Percentiles rank a stretch among this genome's conserved stretches.
phyloP scores from a whole-genome alignment of 768 basidiomycete species.

The Russula compacta region DNA sequence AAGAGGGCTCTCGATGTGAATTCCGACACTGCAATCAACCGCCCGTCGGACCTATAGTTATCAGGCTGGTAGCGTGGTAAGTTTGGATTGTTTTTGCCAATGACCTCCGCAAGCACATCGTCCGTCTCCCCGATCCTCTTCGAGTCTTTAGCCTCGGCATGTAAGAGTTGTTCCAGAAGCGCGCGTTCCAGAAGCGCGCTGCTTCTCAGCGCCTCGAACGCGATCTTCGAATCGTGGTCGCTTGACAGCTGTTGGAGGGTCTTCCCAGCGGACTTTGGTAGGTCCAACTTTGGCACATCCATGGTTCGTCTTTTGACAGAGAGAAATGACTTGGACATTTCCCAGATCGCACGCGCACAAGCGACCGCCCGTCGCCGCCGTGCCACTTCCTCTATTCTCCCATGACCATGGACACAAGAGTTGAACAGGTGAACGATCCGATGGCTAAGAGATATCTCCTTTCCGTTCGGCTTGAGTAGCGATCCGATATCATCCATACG shows the following conservation, averaged over 20 bases:
- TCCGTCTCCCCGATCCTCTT: not conserved
- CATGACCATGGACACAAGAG: not conserved
- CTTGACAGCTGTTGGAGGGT: too few species aligned
- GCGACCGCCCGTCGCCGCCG: conserved; percentile 10
- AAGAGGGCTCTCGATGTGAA: not conserved
- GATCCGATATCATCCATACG: not conserved
- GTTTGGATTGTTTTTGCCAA: not conserved
- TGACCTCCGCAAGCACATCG: not conserved
- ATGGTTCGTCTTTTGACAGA: not conserved
- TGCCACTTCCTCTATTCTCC: not conserved
- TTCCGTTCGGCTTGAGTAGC: not conserved
- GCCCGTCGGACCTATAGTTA: not conserved
- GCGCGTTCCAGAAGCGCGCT: too few species aligned
- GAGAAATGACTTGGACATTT: conserved; percentile 3
- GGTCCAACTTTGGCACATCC: too few species aligned
- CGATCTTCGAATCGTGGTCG: too few species aligned
- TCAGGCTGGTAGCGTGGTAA: not conserved
- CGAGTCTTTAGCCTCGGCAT: not conserved
- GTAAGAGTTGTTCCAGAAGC: not conserved
- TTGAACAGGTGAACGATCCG: conserved; percentile 1
- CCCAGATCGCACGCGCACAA: conserved; percentile 6
- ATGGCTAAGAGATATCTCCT: not conserved
- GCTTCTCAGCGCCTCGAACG: too few species aligned
- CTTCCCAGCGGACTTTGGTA: too few species aligned
- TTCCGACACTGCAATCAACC: not conserved